These are phyloP conservation scores for Rubia tinctorum DNA, from an alignment of 305 asterid genomes.

Conservation along the genomic window DNA sequence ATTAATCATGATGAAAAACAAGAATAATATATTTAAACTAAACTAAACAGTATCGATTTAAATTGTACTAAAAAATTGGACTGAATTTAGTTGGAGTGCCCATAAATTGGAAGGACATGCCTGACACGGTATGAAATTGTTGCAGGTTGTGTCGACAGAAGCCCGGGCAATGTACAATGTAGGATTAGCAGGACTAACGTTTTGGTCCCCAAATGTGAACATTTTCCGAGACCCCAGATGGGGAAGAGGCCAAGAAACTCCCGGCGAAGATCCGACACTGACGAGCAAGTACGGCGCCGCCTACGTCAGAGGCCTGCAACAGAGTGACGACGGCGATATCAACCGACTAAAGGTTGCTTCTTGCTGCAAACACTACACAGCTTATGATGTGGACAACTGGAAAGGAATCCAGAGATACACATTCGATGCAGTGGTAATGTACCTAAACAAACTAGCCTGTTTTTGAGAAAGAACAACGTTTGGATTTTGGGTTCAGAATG, in stretches of 20 bases:
- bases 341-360: conserved; percentile 82
- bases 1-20: too few species aligned
- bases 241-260: conserved; percentile 98
- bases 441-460: neutral
- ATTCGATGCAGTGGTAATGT: conserved; percentile 71
- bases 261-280: conserved; percentile 96
- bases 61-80: too few species aligned
- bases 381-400: conserved; percentile 95
- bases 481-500: neutral
- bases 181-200: conserved; percentile 86
- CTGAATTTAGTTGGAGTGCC: too few species aligned
- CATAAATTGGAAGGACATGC: too few species aligned
- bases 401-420: conserved; percentile 71
- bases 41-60: too few species aligned
- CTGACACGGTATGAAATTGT: too few species aligned
- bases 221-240: conserved; percentile 94
- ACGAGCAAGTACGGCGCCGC: conserved; percentile 78
- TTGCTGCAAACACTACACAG: conserved; percentile 95
- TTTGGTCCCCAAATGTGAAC: conserved; percentile 91
- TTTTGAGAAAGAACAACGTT: neutral
- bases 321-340: conserved; percentile 62
- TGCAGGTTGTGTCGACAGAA: conserved; percentile 89
- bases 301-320: conserved; percentile 74
- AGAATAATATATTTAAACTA: too few species aligned
- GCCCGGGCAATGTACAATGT: conserved; percentile 97